A percentile compares a stretch with the other conserved stretches of the same genome.
These are phyloP conservation scores for Pseudopediastrum boryanum DNA, from an alignment of 139 green algal genomes.

Conservation along the genomic window DNA sequence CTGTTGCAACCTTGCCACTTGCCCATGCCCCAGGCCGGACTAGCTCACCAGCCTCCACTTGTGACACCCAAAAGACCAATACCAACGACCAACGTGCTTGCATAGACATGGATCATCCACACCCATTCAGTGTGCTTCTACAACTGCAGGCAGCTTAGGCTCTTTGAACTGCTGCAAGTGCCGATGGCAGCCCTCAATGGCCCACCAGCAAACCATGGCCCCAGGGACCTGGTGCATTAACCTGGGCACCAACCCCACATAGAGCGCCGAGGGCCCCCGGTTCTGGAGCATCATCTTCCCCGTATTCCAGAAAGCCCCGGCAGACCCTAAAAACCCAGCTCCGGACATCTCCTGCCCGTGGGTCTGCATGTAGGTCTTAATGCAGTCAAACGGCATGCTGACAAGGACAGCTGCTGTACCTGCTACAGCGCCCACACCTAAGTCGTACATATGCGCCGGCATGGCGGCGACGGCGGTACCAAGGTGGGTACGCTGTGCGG, in stretches of 20 bases:
- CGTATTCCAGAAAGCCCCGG: constrained; percentile 30
- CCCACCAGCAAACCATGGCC: constrained; percentile 33
- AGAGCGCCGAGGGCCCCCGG: constrained; percentile 55
- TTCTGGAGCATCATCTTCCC: constrained; percentile 43
- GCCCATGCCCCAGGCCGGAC: too few species aligned
- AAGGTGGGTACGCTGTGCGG: too few species aligned
- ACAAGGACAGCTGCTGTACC: constrained; percentile 53
- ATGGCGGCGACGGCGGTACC: neutral
- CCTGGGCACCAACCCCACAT: constrained; percentile 62
- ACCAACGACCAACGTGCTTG: too few species aligned
- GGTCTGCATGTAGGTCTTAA: constrained; percentile 75
- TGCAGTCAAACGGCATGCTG: constrained; percentile 75
- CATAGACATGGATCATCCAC: too few species aligned
- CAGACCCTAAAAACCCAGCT: neutral
- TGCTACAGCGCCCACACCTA: constrained; percentile 35
- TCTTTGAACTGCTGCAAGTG: neutral
- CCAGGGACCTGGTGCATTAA: constrained; percentile 62
- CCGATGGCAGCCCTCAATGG: neutral
- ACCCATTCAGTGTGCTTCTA: too few species aligned
- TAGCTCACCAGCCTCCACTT: too few species aligned
- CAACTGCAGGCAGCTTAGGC: too few species aligned
- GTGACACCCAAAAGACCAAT: too few species aligned
- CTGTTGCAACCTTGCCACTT: too few species aligned
- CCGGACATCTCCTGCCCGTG: neutral
- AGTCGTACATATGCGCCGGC: neutral